Evolutionary conservation across 257 asterid genomes (phyloP), one percentile per base, ranked within the genome.

Genomic region (Thymus mandschuricus): DNA sequence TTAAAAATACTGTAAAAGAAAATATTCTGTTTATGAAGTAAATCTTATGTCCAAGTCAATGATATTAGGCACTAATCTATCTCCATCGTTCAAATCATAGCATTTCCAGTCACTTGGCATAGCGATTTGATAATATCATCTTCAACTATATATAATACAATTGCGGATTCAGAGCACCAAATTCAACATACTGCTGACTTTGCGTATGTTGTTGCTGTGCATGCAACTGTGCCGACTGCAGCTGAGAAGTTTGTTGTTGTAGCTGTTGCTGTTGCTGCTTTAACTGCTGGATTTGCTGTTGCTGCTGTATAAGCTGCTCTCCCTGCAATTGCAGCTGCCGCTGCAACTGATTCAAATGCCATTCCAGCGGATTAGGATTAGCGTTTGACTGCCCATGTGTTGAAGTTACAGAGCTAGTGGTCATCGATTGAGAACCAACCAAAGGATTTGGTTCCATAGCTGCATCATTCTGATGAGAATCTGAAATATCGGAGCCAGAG

Each of bases 221-320:
- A 43, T 90, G 78, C 81, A 87, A 80, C 75, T 86, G 88, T 11
- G 83, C 72, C 35, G 86, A 56, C 63, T 82, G 88, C 80, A 88
- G 94, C 81, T 85, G 93, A 80, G 76, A 74, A 56, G 82, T 77
- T 81, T 89, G 90, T 30, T 60, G 75, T 0, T 69, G 89, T 57
- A 73, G 79, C 61, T 83, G 83, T 72, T 86, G 92, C 46, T 82
- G 93, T 52, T 87, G 91, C 55, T 85, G 94, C 38, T 83, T 54
- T 64, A 89, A 76, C 72, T 87, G 92, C 64, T 89, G 96, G 54
- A 87, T 80, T 0, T 84, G 88, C 78, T 84, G 96, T 27, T 83
- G 88, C 68, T 91, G 96, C 79, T 87, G 97, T 59, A 89, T 87
- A 49, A 86, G 15, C 73, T 91, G 96, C 78, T 91, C 97, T n/a